Base-by-base conservation (phyloP, 2,329 filamentous ascomycete genomes). In the Mycogone perniciosa region DNA sequence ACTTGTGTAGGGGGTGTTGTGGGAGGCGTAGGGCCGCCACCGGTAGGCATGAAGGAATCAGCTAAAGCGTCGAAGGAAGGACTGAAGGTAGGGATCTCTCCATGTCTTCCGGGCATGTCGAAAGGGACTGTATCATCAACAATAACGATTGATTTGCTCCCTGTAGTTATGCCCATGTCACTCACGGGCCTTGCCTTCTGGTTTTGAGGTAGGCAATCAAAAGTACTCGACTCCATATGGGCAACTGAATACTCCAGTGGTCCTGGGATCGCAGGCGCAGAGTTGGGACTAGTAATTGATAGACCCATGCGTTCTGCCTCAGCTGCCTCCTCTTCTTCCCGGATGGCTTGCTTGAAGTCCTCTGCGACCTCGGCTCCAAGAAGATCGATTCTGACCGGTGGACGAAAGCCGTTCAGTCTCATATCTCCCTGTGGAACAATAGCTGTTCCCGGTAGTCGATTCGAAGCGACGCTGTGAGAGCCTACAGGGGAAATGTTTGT, bases 111-210 rank as follows among this genome's bases (percentile, higher is more conserved):
- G 1, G 75, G 68, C n/a, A 76, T 65, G 7, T 80, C 70, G 5
- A 71, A 69, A 0, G 75, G 70, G 11, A 76, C 58, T 0, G 84
- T 85, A 31, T 81, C 82, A 52, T 95, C 88, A 34, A 95, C 82
- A 61, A 96, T 95, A 50, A 96, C 78, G 57, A 96, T 95, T 0
- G 89, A 95, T 62, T 91, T 86, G 73, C 89, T 95, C n/a, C 89
- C 88, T 8, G 77, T 76, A 0, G 89, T 93, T 41, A 92, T 80
- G 5, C 68, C 79, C 58, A 73, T 72, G 53, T 82, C 78, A 55
- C 78, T 81, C 9, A 65, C 59, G 1, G 76, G 75, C 41, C 76
- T 68, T 48, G 57, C 63, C 52, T 53, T 68, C 7, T 67, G 57
- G 5, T 64, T 54, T 6, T 62, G 62, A 5, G 60, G 57, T 4